These are phyloP conservation scores for Teunomyces barrocoloradensis DNA, from an alignment of 805 yeast genomes.

Conservation along the genomic window DNA sequence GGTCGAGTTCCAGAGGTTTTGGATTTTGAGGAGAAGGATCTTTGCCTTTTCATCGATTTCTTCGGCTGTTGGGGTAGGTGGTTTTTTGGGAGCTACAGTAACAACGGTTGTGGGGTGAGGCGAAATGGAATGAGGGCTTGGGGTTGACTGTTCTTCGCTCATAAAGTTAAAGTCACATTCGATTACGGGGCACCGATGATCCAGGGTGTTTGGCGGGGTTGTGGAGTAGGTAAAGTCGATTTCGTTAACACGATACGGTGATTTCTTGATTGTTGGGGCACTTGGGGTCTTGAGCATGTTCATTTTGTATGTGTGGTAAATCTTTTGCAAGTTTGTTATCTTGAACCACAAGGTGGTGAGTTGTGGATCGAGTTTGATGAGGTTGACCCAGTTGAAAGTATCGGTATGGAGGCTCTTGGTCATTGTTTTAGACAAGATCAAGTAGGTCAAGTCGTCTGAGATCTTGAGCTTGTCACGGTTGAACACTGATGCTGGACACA, in stretches of 20 bases:
- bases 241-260: constrained; percentile 18
- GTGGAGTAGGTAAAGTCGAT: constrained; percentile 23
- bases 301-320: constrained; percentile 37
- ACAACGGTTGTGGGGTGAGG: neutral
- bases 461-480: constrained; percentile 13
- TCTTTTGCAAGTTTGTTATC: constrained; percentile 39
- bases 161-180: constrained; percentile 39
- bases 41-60: neutral
- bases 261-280: constrained; percentile 5
- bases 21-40: constrained; percentile 16
- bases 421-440: constrained; percentile 4
- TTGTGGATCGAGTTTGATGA: constrained; percentile 38
- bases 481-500: constrained; percentile 13
- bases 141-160: constrained; percentile 21
- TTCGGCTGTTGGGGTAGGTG: neutral
- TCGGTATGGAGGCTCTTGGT: constrained; percentile 13
- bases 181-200: constrained; percentile 34
- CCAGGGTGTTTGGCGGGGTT: constrained; percentile 5
- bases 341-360: constrained; percentile 40
- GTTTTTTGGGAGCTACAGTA: neutral
- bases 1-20: constrained; percentile 27
- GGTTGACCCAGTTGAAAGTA: constrained; percentile 38
- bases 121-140: constrained; percentile 4
- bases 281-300: constrained; percentile 11
- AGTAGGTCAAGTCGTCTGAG: constrained; percentile 15